These are phyloP conservation scores for Penicillium paxilli DNA, from an alignment of 495 filamentous ascomycete species.

Conservation along the genomic window DNA sequence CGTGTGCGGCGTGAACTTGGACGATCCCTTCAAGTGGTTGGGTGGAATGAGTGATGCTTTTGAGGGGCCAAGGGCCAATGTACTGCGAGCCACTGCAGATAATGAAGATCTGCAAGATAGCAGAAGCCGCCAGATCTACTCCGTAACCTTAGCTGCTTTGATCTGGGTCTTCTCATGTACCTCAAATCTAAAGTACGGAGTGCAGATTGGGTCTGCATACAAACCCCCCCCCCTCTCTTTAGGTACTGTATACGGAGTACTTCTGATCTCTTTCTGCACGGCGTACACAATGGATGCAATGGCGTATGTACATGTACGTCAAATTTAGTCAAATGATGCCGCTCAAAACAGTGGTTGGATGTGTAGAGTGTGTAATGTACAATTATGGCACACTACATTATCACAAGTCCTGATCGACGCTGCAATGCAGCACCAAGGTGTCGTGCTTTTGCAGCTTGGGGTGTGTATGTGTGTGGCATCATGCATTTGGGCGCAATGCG, in stretches of 20 bases:
- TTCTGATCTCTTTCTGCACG: background rate
- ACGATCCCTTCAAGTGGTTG: background rate
- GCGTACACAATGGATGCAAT: background rate
- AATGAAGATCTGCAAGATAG: slow-evolving; percentile 8
- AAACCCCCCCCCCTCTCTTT: background rate
- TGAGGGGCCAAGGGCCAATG: slow-evolving; percentile 5
- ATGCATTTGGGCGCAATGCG: slow-evolving; percentile 2
- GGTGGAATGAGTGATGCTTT: background rate
- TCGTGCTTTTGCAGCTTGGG: slow-evolving; percentile 1
- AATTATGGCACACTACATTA: too few relatives aligned
- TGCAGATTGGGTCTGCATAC: background rate
- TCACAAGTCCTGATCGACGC: background rate
- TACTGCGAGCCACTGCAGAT: background rate
- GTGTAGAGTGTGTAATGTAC: background rate
- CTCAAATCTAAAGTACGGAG: too few relatives aligned
- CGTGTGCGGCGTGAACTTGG: slow-evolving; percentile 1
- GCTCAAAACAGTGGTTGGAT: background rate
- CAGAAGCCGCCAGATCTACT: background rate
- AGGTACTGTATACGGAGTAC: background rate
- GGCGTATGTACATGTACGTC: background rate
- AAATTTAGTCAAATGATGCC: background rate
- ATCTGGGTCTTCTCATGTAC: background rate
- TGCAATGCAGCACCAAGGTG: slow-evolving; percentile 6
- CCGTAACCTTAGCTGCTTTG: background rate
- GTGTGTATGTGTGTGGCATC: slow-evolving; percentile 4